Evolutionary conservation across 1,284 basidiomycete genomes (phyloP).

Genomic region (Cerioporus squamosus): DNA sequence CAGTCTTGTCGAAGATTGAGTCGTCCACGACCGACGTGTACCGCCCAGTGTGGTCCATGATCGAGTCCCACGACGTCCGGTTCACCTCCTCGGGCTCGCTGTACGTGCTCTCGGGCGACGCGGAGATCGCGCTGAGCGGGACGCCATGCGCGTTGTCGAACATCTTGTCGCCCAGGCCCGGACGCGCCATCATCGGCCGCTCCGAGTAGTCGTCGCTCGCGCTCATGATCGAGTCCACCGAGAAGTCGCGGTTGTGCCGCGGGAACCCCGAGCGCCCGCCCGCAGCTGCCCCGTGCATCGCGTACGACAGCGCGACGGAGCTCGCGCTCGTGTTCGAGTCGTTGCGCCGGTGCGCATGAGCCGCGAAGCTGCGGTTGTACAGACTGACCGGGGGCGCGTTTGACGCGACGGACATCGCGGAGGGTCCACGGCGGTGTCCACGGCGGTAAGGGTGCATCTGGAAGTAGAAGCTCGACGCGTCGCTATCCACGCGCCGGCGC

Average conservation of each 20-base stretch:
- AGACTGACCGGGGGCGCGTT: slow-evolving; percentile 70
- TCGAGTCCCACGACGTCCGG: slow-evolving; percentile 28
- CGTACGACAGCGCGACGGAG: slow-evolving; percentile 58
- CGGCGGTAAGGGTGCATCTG: slow-evolving; percentile 37
- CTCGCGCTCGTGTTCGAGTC: slow-evolving; percentile 58
- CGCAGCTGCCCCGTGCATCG: slow-evolving; percentile 51
- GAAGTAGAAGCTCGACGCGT: slow-evolving; percentile 79
- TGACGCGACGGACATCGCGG: slow-evolving; percentile 50
- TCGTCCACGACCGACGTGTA: slow-evolving; percentile 49
- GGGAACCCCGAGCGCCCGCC: slow-evolving; percentile 66
- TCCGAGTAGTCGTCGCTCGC: slow-evolving; percentile 60
- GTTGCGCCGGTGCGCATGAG: slow-evolving; percentile 43
- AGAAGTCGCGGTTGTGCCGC: slow-evolving; percentile 61
- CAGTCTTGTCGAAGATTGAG: slow-evolving; percentile 71
- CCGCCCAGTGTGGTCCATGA: slow-evolving; percentile 22
- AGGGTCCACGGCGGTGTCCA: slow-evolving; percentile 53
- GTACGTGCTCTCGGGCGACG: slow-evolving; percentile 58
- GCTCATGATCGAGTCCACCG: slow-evolving; percentile 69
- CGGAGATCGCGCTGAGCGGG: slow-evolving; percentile 69
- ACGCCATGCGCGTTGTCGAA: slow-evolving; percentile 68
- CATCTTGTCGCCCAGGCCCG: slow-evolving; percentile 88
- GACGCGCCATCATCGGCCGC: slow-evolving; percentile 62
- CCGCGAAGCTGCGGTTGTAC: slow-evolving; percentile 64
- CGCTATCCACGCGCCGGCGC: slow-evolving; percentile 69
- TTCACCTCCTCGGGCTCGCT: slow-evolving; percentile 26